A percentile compares a stretch with the other conserved stretches of the same genome.
phyloP scores from a whole-genome alignment of 495 filamentous ascomycete genomes.

The Terfezia claveryi region DNA sequence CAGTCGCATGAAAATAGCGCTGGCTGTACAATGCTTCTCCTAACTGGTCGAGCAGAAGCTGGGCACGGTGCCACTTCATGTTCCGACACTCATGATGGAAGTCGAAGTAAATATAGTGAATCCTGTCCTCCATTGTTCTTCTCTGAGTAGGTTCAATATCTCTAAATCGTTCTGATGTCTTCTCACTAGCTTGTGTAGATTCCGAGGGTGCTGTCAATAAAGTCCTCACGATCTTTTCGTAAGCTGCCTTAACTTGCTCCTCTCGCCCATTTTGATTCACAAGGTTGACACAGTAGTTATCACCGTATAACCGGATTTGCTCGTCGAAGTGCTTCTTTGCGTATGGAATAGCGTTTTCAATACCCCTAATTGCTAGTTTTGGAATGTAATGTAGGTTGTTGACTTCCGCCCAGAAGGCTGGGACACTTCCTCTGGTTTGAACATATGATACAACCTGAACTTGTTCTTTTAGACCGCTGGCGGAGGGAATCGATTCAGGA shows the following conservation, averaged over 20 bases:
- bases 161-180: slow-evolving; percentile 60
- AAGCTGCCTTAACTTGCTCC: slow-evolving; percentile 65
- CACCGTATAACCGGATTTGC: slow-evolving; percentile 78
- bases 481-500: slow-evolving; percentile 9
- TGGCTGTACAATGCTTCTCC: slow-evolving; percentile 46
- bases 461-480: slow-evolving; percentile 49
- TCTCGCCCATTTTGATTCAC: slow-evolving; percentile 91
- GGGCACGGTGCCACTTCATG: slow-evolving; percentile 75
- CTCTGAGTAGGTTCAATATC: slow-evolving; percentile 41
- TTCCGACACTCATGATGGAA: slow-evolving; percentile 95
- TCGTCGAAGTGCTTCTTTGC: slow-evolving; percentile 74
- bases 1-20: slow-evolving; percentile 77
- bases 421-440: slow-evolving; percentile 85
- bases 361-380: slow-evolving; percentile 57
- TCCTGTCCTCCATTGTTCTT: slow-evolving; percentile 45
- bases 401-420: slow-evolving; percentile 85
- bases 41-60: slow-evolving; percentile 63
- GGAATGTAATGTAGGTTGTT: slow-evolving; percentile 79
- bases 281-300: slow-evolving; percentile 89
- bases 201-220: slow-evolving; percentile 50
- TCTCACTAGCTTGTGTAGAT: slow-evolving; percentile 31
- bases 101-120: slow-evolving; percentile 96
- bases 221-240: slow-evolving; percentile 62
- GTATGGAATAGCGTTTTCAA: slow-evolving; percentile 24
- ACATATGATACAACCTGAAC: slow-evolving; percentile 81